Conservation (phyloP, 176 grass and related monocot genomes). For the Microstegium vimineum region DNA sequence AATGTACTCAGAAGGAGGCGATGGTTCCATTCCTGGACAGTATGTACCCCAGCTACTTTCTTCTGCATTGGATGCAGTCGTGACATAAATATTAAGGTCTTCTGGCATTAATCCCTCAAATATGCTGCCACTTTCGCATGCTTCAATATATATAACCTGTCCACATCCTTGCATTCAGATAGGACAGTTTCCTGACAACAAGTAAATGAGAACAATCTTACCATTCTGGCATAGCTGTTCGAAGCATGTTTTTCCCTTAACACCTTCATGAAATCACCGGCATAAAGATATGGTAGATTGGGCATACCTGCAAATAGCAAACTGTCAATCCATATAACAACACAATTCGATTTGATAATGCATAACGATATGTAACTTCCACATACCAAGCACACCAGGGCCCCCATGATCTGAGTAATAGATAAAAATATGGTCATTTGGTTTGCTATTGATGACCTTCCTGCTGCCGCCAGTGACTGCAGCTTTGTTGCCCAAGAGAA, state of each 20-base stretch:
- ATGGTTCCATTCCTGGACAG: slow-evolving; percentile 59
- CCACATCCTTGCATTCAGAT: slow-evolving; percentile 10
- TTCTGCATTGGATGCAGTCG: slow-evolving; percentile 69
- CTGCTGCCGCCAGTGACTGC: slow-evolving; percentile 75
- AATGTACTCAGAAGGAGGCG: slow-evolving; percentile 62
- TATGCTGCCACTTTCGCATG: slow-evolving; percentile 94
- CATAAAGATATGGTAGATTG: slow-evolving; percentile 65
- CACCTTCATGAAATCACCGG: slow-evolving; percentile 76
- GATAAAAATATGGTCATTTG: slow-evolving; percentile 82
- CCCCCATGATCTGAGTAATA: slow-evolving; percentile 96
- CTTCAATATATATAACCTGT: slow-evolving; percentile 92
- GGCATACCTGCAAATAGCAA: slow-evolving; percentile 69
- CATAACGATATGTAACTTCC: not conserved
- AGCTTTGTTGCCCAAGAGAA: slow-evolving; percentile 66
- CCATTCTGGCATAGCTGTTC: slow-evolving; percentile 81
- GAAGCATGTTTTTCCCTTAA: slow-evolving; percentile 79
- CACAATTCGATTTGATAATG: not conserved
- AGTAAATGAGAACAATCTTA: slow-evolving; percentile 20
- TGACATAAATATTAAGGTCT: slow-evolving; percentile 76
- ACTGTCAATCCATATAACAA: not conserved
- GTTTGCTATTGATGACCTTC: slow-evolving; percentile 87
- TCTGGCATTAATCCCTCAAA: slow-evolving; percentile 83
- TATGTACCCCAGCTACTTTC: slow-evolving; percentile 93
- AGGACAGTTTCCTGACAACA: not conserved
- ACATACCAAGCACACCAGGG: slow-evolving; percentile 83